phyloP scores from a whole-genome alignment of 139 green algal genomes.

The Zygnema cylindricum region DNA sequence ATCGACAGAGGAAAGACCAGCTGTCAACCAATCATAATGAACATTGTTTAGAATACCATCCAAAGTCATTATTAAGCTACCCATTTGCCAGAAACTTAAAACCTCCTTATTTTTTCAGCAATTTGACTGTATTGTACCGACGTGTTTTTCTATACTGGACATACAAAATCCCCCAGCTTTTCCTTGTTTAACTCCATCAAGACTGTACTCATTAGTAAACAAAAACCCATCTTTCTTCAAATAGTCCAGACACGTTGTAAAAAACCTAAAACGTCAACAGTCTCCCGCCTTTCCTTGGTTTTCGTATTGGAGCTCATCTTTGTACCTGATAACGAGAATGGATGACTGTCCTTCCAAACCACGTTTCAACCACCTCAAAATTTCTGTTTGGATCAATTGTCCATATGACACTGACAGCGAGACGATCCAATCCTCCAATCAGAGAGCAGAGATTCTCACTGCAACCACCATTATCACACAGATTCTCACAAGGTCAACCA shows the following conservation, averaged over 20 bases:
- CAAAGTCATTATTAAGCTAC: no score
- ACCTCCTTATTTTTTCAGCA: no score
- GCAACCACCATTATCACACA: no score
- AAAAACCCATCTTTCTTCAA: neutral
- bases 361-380: constrained; percentile 63
- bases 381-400: constrained; percentile 73
- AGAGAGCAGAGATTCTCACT: constrained; percentile 90
- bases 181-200: neutral
- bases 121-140: neutral
- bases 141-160: neutral
- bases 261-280: neutral
- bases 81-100: no score
- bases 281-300: neutral
- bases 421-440: constrained; percentile 75
- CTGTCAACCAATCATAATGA: no score
- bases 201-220: neutral
- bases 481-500: no score
- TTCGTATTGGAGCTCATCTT: neutral
- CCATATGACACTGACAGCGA: constrained; percentile 93
- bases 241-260: neutral
- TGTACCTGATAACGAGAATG: constrained; percentile 73
- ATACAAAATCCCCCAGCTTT: neutral
- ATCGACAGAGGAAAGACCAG: no score
- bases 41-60: no score
- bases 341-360: constrained; percentile 83